These are phyloP conservation scores for Durotheca rogersii DNA, from an alignment of 495 filamentous ascomycete species.

Conservation along the genomic window DNA sequence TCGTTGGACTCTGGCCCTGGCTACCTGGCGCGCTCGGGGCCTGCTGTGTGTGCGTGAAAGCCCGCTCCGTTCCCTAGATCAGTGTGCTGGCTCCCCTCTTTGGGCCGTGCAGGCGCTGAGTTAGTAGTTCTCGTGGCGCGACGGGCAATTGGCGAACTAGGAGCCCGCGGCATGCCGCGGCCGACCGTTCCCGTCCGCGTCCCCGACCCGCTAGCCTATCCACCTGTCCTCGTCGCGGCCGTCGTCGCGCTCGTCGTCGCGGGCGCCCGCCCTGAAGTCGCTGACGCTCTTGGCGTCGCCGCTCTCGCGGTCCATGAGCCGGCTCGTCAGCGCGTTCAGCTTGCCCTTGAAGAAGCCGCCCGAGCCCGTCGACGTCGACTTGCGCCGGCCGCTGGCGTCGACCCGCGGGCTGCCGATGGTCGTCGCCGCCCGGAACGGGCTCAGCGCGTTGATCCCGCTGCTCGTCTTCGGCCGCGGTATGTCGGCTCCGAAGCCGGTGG, in stretches of 20 bases:
- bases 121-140: no score
- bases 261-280: conserved; percentile 16
- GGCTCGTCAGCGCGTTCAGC: conserved; percentile 39
- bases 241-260: conserved; percentile 19
- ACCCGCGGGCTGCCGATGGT: conserved; percentile 12
- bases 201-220: conserved; percentile 2
- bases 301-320: conserved; percentile 41
- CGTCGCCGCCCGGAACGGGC: conserved; percentile 18
- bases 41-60: no score
- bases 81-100: no score
- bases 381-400: conserved; percentile 28
- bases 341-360: conserved; percentile 44
- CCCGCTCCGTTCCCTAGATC: no score
- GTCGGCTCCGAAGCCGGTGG: conserved; percentile 34
- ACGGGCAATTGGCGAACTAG: no score
- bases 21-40: no score
- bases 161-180: background rate
- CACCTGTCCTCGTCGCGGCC: conserved; percentile 23
- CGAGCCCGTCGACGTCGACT: conserved; percentile 20
- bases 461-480: conserved; percentile 32
- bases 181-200: background rate
- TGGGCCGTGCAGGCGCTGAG: no score
- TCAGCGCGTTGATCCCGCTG: conserved; percentile 22
- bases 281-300: conserved; percentile 17
- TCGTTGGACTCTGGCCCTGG: no score